Conservation (phyloP, 2,329 filamentous ascomycete species). For the Aaosphaeria arxii region DNA sequence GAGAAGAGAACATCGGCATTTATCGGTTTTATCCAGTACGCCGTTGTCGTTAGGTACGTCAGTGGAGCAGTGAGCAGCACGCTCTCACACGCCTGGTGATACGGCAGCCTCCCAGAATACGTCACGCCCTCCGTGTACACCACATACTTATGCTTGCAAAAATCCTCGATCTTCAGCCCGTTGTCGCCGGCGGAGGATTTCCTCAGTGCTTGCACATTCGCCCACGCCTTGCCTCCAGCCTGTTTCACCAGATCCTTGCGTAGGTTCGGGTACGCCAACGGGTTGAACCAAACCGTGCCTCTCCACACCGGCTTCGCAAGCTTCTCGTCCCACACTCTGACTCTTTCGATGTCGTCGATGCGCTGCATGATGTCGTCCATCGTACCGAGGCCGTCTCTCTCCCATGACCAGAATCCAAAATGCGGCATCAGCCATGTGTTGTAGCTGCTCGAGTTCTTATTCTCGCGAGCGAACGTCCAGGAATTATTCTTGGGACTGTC, state of each 20-base stretch:
- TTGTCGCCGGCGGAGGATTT: constrained; percentile 1
- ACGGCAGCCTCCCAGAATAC: constrained; percentile 15
- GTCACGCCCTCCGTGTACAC: constrained; percentile 20
- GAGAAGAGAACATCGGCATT: constrained; percentile 5
- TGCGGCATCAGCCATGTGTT: constrained; percentile 19
- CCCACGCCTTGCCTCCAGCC: constrained; percentile 13
- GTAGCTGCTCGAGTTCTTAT: constrained; percentile 5
- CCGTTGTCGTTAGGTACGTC: constrained; percentile 11
- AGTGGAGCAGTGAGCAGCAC: constrained; percentile 13
- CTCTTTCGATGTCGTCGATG: constrained; percentile 7
- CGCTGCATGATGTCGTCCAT: constrained; percentile 8
- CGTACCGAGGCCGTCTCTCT: constrained; percentile 4
- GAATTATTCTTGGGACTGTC: constrained; percentile 15
- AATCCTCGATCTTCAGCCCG: constrained; percentile 10
- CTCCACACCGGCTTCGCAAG: constrained; percentile 16
- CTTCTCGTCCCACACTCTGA: constrained; percentile 8
- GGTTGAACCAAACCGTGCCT: constrained; percentile 20
- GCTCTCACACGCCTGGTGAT: constrained; percentile 16
- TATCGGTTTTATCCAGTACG: constrained; percentile 10
- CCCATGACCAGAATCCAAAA: constrained; percentile 17
- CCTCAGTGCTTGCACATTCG: constrained; percentile 13
- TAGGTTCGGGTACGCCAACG: constrained; percentile 10
- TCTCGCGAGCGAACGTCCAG: constrained; percentile 13
- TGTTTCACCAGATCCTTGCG: constrained; percentile 15
- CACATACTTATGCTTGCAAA: constrained; percentile 16